phyloP scores from a whole-genome alignment of 495 filamentous ascomycete species.

The Darksidea phi region DNA sequence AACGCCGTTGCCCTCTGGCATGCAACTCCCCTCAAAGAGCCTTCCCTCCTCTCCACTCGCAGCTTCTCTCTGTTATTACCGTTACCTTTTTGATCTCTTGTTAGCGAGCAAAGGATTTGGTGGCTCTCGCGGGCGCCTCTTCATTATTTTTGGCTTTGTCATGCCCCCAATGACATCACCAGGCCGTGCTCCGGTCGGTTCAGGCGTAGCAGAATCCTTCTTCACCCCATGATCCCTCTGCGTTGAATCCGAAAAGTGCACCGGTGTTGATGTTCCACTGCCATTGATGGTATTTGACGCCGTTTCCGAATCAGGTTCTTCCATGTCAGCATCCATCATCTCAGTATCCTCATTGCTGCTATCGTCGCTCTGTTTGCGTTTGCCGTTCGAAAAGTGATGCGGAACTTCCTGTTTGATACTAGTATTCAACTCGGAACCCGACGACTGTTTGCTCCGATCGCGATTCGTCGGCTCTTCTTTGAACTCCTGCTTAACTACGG shows the following conservation, averaged over 20 bases:
- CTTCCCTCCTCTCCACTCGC: conserved; percentile 2
- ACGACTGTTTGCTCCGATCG: background rate
- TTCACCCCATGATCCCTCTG: conserved; percentile 5
- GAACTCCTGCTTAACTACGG: conserved; percentile 1
- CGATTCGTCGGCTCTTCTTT: conserved; percentile 11
- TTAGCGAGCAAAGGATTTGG: conserved; percentile 21
- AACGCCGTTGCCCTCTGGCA: background rate
- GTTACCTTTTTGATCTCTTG: background rate
- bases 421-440: background rate
- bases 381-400: conserved; percentile 8
- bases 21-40: background rate
- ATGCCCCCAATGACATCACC: conserved; percentile 13
- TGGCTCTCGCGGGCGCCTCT: conserved; percentile 4
- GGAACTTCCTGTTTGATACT: background rate
- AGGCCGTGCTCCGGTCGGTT: background rate
- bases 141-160: conserved; percentile 25
- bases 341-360: conserved; percentile 23
- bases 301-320: conserved; percentile 10
- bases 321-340: conserved; percentile 30
- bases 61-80: conserved; percentile 25
- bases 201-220: background rate
- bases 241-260: background rate
- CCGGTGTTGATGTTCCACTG: conserved; percentile 24
- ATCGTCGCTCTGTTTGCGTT: conserved; percentile 10
- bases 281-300: conserved; percentile 7